Evolutionary conservation across 495 filamentous ascomycete genomes (phyloP), one percentile per base, ranked within the genome.

Genomic region (Acidomyces sp.): DNA sequence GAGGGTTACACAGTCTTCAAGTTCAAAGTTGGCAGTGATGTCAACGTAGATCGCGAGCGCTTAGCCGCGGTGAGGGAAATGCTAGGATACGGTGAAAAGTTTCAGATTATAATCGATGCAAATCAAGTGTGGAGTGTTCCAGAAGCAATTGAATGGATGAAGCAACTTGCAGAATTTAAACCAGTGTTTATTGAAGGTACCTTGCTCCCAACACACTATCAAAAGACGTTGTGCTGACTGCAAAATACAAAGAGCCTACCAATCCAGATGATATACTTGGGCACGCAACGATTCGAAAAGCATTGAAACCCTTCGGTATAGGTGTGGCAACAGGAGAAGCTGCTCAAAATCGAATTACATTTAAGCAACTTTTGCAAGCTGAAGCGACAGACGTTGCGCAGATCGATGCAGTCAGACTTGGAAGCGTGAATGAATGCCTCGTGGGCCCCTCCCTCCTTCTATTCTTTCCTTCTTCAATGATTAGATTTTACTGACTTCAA

Each of bases 161-260:
- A 75, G 37, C 55, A 80, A 52, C 77, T 93, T 18, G 75, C 71
- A 25, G 73, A 83, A 46, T 92, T 82, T 68, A 77, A 78, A 65
- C 85, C 85, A 29, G 93, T 85, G 85, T 93, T 93, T 63, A 93
- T 93, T 51, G 85, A 93, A 63, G 85, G n/a, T n/a, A n/a, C n/a
- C n/a, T n/a, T n/a, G n/a, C n/a, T n/a, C n/a, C n/a, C n/a, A n/a
- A n/a, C n/a, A n/a, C n/a, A n/a, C n/a, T n/a, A n/a, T n/a, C n/a
- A n/a, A n/a, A n/a, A n/a, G n/a, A n/a, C n/a, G n/a, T n/a, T n/a
- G n/a, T n/a, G n/a, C n/a, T n/a, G n/a, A n/a, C n/a, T n/a, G n/a
- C n/a, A n/a, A n/a, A n/a, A n/a, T n/a, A n/a, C n/a, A n/a, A n/a
- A n/a, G n/a, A 93, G 68, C 85, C 85, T n/a, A 93, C 85, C 32